Evolutionary conservation across 2,329 filamentous ascomycete genomes (phyloP).

Genomic region (Penicillium sp.): DNA sequence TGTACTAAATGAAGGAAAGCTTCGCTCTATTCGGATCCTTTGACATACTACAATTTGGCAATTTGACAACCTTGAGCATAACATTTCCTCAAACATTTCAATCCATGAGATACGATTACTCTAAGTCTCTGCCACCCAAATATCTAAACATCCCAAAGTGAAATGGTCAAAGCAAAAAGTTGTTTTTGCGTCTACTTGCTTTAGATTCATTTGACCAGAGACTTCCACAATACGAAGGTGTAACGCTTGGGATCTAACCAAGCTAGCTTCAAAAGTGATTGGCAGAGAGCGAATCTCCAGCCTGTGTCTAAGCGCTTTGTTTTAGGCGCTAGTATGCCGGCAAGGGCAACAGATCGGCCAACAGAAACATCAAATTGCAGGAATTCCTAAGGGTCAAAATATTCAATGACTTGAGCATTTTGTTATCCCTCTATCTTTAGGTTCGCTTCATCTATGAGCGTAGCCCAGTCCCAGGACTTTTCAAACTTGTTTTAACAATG

Average conservation of each 20-base stretch:
- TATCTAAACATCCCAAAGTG: no score
- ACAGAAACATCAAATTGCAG: not conserved
- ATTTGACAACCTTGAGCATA: no score
- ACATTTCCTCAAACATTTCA: no score
- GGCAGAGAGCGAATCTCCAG: not conserved
- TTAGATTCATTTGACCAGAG: no score
- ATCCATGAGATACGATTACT: no score
- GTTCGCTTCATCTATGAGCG: not conserved
- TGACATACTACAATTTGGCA: no score
- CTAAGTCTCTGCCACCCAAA: no score
- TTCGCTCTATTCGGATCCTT: not conserved
- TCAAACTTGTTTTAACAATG: not conserved
- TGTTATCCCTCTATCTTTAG: no score
- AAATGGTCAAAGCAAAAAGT: no score
- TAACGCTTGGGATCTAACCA: not conserved
- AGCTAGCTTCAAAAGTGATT: not conserved
- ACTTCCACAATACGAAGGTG: not conserved
- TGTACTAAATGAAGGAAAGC: not conserved
- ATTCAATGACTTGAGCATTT: not conserved
- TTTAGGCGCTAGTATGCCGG: not conserved
- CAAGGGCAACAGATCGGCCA: not conserved
- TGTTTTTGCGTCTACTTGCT: no score
- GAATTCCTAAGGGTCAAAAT: no score
- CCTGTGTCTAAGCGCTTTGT: slow-evolving; percentile 4
- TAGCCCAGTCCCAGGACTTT: not conserved